Evolutionary conservation across 163 green algal genomes (phyloP).

Genomic region (Scenedesmus sp.): DNA sequence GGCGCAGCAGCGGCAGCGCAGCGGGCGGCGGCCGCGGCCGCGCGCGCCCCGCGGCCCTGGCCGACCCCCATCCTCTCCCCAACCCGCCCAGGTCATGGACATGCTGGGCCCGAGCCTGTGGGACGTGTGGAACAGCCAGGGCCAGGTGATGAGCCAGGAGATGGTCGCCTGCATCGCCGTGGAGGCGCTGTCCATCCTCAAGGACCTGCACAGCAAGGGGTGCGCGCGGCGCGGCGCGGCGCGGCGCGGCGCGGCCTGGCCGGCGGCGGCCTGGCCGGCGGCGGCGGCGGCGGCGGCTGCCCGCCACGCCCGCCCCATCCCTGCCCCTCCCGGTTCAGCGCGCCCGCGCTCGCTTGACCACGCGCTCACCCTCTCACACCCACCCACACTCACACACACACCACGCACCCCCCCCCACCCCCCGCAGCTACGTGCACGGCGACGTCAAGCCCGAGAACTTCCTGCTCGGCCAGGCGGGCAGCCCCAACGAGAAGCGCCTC

Average conservation of each 20-base stretch:
- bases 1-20: background rate
- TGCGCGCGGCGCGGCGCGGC: constrained; percentile 50
- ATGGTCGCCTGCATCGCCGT: constrained; percentile 99
- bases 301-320: too few species aligned
- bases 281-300: constrained; percentile 12
- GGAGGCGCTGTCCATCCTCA: constrained; percentile 97
- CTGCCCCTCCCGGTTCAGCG: background rate
- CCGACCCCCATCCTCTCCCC: background rate
- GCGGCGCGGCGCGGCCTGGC: background rate
- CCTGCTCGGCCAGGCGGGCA: constrained; percentile 89
- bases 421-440: constrained; percentile 95
- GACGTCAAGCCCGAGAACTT: constrained; percentile 99
- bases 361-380: too few species aligned
- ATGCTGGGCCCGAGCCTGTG: constrained; percentile 97
- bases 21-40: too few species aligned
- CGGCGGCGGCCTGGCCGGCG: background rate
- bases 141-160: constrained; percentile 96
- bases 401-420: background rate
- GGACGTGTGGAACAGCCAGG: constrained; percentile 97
- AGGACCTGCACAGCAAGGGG: constrained; percentile 97
- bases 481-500: constrained; percentile 93
- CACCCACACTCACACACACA: too few species aligned
- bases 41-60: background rate
- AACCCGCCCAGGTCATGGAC: constrained; percentile 92
- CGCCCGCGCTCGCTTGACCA: background rate